phyloP scores from a whole-genome alignment of 345 rosid species.

The Populus alba region DNA sequence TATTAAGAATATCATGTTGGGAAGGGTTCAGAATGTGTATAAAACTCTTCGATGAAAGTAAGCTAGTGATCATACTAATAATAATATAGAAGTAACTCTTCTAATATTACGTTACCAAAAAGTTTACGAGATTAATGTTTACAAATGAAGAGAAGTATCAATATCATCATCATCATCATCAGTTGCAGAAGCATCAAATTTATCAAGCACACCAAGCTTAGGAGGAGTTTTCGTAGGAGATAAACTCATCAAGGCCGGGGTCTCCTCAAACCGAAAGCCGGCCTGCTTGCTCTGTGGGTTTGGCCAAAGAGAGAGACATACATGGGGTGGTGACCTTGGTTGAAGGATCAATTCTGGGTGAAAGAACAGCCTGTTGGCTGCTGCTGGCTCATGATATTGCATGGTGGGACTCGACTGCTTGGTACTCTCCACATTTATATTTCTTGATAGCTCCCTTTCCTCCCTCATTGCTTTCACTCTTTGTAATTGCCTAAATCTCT shows the following conservation, averaged over 20 bases:
- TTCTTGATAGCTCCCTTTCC: constrained; percentile 46
- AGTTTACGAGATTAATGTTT: not conserved
- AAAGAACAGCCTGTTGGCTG: not conserved
- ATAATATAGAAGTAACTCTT: not conserved
- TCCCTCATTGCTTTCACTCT: constrained; percentile 63
- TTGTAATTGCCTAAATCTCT: constrained; percentile 64
- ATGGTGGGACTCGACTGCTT: not conserved
- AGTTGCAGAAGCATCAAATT: constrained; percentile 1
- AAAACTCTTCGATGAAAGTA: not conserved
- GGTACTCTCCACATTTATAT: constrained; percentile 1
- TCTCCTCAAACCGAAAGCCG: not conserved
- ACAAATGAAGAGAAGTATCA: constrained; percentile 14
- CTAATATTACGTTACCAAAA: not conserved
- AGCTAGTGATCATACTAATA: not conserved
- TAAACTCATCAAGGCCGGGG: not conserved
- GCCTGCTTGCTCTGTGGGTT: not conserved
- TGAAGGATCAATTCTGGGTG: not conserved
- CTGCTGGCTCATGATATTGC: not conserved
- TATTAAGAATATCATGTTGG: too few species aligned
- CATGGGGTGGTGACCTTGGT: not conserved
- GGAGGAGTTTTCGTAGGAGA: not conserved
- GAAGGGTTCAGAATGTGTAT: too few species aligned
- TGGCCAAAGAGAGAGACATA: not conserved
- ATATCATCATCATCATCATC: not conserved
- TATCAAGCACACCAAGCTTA: not conserved